phyloP scores from a whole-genome alignment of 768 basidiomycete species.

The Serpula lacrymans region DNA sequence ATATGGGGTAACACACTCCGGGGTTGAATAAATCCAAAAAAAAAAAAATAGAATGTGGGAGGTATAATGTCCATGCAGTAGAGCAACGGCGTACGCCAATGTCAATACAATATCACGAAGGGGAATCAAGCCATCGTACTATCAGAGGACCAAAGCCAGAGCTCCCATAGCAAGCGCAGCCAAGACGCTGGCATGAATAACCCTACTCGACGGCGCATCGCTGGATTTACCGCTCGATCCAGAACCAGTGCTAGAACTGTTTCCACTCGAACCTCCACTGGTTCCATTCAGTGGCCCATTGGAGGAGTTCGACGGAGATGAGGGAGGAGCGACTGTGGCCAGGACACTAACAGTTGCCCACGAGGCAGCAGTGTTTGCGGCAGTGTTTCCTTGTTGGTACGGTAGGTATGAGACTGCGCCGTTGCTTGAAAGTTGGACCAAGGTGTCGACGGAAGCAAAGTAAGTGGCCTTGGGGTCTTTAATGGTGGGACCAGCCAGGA shows the following conservation, averaged over 20 bases:
- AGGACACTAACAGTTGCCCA: conserved; percentile 50
- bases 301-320: conserved; percentile 11
- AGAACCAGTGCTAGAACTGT: conserved; percentile 6
- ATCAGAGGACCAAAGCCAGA: conserved; percentile 14
- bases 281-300: conserved; percentile 14
- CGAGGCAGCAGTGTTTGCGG: conserved; percentile 40
- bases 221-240: conserved; percentile 6
- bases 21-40: too few species aligned
- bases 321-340: conserved; percentile 39
- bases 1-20: too few species aligned
- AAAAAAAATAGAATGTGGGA: too few species aligned
- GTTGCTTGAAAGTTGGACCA: conserved; percentile 65
- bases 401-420: conserved; percentile 62
- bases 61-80: too few species aligned
- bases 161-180: conserved; percentile 12
- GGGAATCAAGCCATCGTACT: too few species aligned
- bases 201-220: conserved; percentile 10
- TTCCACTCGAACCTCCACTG: conserved; percentile 10
- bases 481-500: conserved; percentile 53
- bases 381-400: conserved; percentile 44
- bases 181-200: conserved; percentile 13
- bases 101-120: too few species aligned
- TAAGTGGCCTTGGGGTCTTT: conserved; percentile 62
- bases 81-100: too few species aligned
- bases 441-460: conserved; percentile 55